Evolutionary conservation across 345 rosid genomes (phyloP).

Genomic region (Syzygium aqueum): DNA sequence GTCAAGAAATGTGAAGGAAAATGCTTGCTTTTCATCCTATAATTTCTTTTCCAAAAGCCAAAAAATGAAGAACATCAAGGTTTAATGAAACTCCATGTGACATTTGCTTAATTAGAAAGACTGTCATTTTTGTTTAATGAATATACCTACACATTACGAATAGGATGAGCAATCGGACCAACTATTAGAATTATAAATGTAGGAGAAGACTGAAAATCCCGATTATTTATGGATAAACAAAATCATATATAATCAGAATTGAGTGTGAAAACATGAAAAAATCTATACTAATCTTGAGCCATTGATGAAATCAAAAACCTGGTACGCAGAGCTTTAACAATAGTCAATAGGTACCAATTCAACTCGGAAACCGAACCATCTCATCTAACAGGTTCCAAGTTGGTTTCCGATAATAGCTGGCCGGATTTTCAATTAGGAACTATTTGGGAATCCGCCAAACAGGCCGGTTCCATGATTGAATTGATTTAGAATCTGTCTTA

Average conservation of each 20-base stretch:
- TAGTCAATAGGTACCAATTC: too few relatives aligned
- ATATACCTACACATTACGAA: background rate
- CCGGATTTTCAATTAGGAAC: background rate
- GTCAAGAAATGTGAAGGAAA: background rate
- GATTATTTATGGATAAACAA: too few relatives aligned
- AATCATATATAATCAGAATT: too few relatives aligned
- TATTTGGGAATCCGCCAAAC: background rate
- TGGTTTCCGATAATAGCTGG: too few relatives aligned
- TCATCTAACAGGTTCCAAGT: too few relatives aligned
- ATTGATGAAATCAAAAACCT: too few relatives aligned
- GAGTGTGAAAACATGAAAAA: too few relatives aligned
- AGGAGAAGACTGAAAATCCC: too few relatives aligned
- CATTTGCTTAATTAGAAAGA: background rate
- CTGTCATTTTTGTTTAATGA: background rate
- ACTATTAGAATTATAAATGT: too few relatives aligned
- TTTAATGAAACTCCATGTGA: too few relatives aligned
- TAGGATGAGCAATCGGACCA: background rate
- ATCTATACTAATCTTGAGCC: too few relatives aligned
- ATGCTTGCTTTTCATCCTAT: background rate
- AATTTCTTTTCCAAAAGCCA: background rate
- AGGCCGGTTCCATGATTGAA: background rate
- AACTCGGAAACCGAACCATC: background rate
- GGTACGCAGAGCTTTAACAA: too few relatives aligned
- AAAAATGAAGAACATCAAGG: background rate
- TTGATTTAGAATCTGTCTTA: background rate